Evolutionary conservation across 495 filamentous ascomycete species (phyloP).

Genomic region (Emericellopsis terricola): DNA sequence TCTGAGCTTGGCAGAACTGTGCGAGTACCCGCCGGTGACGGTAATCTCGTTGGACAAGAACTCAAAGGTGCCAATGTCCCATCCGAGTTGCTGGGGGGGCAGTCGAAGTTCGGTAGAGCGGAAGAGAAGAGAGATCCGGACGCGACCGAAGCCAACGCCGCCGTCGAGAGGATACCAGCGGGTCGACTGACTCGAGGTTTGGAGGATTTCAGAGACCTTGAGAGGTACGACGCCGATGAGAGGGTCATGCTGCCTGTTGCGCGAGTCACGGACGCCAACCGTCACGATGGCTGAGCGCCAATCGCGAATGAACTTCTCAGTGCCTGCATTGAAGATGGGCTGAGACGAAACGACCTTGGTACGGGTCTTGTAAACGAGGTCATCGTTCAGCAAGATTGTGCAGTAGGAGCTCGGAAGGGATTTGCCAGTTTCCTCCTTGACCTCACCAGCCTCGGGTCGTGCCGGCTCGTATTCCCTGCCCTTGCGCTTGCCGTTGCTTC

Average conservation of each 20-base stretch:
- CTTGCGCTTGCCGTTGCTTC: conserved; percentile 48
- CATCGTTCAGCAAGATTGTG: conserved; percentile 76
- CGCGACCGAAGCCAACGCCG: conserved; percentile 62
- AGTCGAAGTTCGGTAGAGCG: conserved; percentile 69
- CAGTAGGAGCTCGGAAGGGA: conserved; percentile 79
- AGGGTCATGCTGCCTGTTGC: conserved; percentile 83
- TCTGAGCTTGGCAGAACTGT: conserved; percentile 57
- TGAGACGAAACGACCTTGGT: conserved; percentile 81
- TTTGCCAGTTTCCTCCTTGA: conserved; percentile 59
- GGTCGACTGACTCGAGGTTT: conserved; percentile 65
- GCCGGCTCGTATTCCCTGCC: conserved; percentile 83
- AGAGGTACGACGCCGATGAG: conserved; percentile 82
- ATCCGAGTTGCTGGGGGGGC: conserved; percentile 67
- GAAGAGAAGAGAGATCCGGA: conserved; percentile 80
- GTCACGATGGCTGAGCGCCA: conserved; percentile 80
- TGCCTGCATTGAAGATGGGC: conserved; percentile 93
- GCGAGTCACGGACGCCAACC: conserved; percentile 68
- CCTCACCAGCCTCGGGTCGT: conserved; percentile 62
- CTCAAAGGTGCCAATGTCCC: conserved; percentile 82
- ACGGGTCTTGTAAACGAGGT: conserved; percentile 81
- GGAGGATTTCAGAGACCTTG: conserved; percentile 70
- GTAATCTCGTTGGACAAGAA: conserved; percentile 52
- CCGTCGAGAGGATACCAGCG: conserved; percentile 41
- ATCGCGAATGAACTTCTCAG: conserved; percentile 85
- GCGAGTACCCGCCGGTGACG: conserved; percentile 33